Evolutionary conservation across 306 rosid genomes (phyloP).

Genomic region (Gastrolobium villosum): DNA sequence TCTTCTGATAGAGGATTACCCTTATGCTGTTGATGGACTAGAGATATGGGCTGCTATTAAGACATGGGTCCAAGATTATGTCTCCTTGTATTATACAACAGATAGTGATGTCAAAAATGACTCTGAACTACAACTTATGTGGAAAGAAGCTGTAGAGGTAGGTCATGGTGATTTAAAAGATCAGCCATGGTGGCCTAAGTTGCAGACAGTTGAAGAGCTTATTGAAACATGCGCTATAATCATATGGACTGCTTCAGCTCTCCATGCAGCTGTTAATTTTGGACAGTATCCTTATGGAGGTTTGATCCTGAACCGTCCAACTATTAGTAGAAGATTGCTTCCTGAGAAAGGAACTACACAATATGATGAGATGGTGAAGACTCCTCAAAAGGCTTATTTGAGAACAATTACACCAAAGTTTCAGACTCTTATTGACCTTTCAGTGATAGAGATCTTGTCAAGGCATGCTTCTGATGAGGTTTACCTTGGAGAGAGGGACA

Average conservation of each 20-base stretch:
- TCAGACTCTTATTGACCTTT: conserved; percentile 64
- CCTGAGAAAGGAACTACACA: conserved; percentile 65
- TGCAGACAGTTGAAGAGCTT: conserved; percentile 65
- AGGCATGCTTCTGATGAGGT: conserved; percentile 84
- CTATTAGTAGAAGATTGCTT: conserved; percentile 59
- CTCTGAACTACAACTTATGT: conserved; percentile 75
- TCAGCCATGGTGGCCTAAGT: conserved; percentile 83
- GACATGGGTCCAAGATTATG: conserved; percentile 74
- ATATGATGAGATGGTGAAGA: conserved; percentile 61
- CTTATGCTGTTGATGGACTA: conserved; percentile 86
- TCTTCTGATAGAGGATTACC: conserved; percentile 77
- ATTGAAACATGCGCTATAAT: conserved; percentile 66
- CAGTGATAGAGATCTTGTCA: conserved; percentile 76
- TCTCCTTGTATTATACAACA: conserved; percentile 65
- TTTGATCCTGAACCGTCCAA: conserved; percentile 69
- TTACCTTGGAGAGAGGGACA: conserved; percentile 76
- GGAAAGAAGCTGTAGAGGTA: conserved; percentile 75
- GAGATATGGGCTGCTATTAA: conserved; percentile 75
- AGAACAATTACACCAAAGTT: conserved; percentile 64
- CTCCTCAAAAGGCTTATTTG: conserved; percentile 71
- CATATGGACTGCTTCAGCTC: conserved; percentile 79
- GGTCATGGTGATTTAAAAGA: conserved; percentile 81
- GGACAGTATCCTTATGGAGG: conserved; percentile 89
- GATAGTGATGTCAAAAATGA: conserved; percentile 59
- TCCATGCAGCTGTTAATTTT: conserved; percentile 83